Conservation (phyloP, 2,329 filamentous ascomycete species). For the Dothideomycetes sp. region DNA sequence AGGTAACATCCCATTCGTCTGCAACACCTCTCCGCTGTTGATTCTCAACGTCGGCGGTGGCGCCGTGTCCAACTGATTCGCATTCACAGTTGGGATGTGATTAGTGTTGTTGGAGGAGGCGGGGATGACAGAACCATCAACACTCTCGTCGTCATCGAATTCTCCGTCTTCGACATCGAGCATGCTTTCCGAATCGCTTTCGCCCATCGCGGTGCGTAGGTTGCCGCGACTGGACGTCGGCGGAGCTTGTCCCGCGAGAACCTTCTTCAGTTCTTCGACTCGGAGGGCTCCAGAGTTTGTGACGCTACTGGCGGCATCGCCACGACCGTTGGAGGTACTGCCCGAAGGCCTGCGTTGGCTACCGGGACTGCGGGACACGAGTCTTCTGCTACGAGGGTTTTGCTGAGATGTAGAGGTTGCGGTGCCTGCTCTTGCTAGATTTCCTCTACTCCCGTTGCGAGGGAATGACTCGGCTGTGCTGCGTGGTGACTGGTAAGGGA, state of each 20-base stretch:
- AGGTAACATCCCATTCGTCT: conserved; percentile 3
- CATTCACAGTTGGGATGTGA: no score
- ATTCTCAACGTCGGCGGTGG: conserved; percentile 4
- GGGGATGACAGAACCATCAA: background rate
- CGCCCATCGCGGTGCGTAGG: conserved; percentile 33
- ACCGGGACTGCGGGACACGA: conserved; percentile 2
- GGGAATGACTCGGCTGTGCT: conserved; percentile 8
- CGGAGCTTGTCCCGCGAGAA: conserved; percentile 30
- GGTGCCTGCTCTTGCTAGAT: conserved; percentile 2
- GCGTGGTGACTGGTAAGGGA: conserved; percentile 12
- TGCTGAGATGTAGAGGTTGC: conserved; percentile 6
- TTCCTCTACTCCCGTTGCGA: conserved; percentile 1
- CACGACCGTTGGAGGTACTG: conserved; percentile 15
- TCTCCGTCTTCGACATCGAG: conserved; percentile 30
- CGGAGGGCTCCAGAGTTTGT: conserved; percentile 37
- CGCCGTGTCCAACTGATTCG: conserved; percentile 2
- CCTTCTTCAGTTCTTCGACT: conserved; percentile 39
- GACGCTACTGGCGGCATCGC: conserved; percentile 28
- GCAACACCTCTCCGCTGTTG: conserved; percentile 8
- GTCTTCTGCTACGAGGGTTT: conserved; percentile 1
- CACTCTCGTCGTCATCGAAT: conserved; percentile 5
- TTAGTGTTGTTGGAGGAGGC: background rate
- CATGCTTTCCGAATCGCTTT: conserved; percentile 57
- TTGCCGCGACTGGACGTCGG: conserved; percentile 1
- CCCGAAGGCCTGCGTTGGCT: conserved; percentile 31